Evolutionary conservation across 768 basidiomycete species (phyloP), one percentile per base, ranked within the genome.

Genomic region (Chlorophyllum brunneum): DNA sequence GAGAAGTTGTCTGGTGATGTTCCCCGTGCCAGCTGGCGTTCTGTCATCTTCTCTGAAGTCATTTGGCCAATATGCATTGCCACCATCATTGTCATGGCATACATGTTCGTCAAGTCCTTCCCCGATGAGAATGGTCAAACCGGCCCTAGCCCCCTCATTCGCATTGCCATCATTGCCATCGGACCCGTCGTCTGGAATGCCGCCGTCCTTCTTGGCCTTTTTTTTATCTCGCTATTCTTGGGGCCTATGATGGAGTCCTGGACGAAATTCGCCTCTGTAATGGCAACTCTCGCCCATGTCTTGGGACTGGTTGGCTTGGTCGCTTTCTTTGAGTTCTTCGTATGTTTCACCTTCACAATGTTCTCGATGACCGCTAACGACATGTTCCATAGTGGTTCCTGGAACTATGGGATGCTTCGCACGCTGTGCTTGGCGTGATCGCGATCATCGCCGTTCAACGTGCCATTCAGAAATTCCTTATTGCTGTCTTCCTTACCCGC

Each of bases 161-260:
- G 97, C 43, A 93, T 99, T 57, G 85, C 74, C 23, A 69, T 99
- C 63, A 81, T 98, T 63, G 77, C 95, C 7, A 73, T 98, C 58
- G 95, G 97, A 1, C 97, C 97, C 4, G 81, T 98, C 45, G 90
- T 92, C 15, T 97, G 89, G 88, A 99, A 98, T 71, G 92, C 92
- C 30, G 86, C 88, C 0, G 74, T 98, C 38, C 75, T 99, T 38
- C 65, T 98, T 51, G 65, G 80, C 13, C 70, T 98, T 43, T 98
- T 99, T 81, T 84, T 98, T 67, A 66, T 91, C 27, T 92, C 95
- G n/a, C 72, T 98, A 48, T 86, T 95, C 75, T 67, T 97, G 45
- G 95, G 95, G 1, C 95, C 95, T 2, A 82, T 95, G 81, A 79
- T 93, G 73, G 81, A 84, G 43, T 79, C 78, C 4, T 95, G 86